Percentiles rank a stretch among this genome's conserved stretches.
These are phyloP conservation scores for Candolleomyces eurysporus DNA, from an alignment of 768 basidiomycete species.

Conservation along the genomic window DNA sequence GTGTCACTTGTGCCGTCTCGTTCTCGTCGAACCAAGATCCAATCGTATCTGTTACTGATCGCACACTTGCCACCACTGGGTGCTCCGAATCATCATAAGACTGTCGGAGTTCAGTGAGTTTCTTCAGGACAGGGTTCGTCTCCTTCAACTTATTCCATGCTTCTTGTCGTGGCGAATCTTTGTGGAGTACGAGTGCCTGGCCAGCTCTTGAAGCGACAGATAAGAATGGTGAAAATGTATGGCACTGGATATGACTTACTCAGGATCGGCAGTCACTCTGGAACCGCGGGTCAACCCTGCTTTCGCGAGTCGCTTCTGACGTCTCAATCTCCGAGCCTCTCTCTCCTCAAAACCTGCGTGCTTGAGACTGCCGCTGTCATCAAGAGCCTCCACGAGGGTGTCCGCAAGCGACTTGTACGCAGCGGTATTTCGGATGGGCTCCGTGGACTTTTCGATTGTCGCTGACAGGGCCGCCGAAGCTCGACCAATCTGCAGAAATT, in stretches of 20 bases:
- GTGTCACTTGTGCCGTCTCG: conserved; percentile 93
- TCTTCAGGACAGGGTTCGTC: conserved; percentile 72
- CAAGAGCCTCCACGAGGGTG: conserved; percentile 86
- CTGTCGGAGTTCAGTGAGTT: conserved; percentile 55
- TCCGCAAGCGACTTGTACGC: conserved; percentile 92
- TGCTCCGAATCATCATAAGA: conserved; percentile 93
- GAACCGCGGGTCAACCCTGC: conserved; percentile 66
- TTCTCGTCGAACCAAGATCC: conserved; percentile 96
- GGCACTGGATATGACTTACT: conserved; percentile 50
- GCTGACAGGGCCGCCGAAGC: conserved; percentile 84
- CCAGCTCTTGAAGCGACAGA: conserved; percentile 64
- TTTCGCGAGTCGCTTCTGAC: conserved; percentile 80
- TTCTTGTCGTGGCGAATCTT: conserved; percentile 75
- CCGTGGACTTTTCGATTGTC: conserved; percentile 85
- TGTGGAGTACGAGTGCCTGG: conserved; percentile 78
- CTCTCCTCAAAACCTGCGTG: conserved; percentile 97
- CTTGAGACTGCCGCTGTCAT: conserved; percentile 90
- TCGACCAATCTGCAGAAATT: conserved; percentile 62
- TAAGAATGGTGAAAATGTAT: conserved; percentile 1
- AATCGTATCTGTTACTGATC: conserved; percentile 80
- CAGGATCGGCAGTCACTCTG: conserved; percentile 68
- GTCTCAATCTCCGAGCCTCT: conserved; percentile 78
- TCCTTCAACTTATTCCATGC: conserved; percentile 79
- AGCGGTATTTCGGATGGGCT: conserved; percentile 94
- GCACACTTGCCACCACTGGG: conserved; percentile 76